Conservation (phyloP, 192 early-diverging fungal genomes). For the Diversispora epigaea region DNA sequence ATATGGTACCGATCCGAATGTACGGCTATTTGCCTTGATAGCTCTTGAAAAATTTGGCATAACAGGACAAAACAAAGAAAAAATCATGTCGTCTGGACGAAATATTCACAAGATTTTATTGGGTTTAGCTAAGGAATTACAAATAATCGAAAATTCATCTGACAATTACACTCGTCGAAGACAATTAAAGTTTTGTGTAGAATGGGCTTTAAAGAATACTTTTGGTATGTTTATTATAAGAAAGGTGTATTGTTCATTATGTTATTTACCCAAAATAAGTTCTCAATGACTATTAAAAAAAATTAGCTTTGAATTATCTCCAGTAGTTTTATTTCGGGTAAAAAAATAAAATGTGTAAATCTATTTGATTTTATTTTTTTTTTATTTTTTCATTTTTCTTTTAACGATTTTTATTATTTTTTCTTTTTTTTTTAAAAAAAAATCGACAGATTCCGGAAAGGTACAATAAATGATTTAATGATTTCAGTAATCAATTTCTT, state of each 20-base stretch:
- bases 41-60: constrained; percentile 59
- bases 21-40: constrained; percentile 53
- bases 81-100: constrained; percentile 36
- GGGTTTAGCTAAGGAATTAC: constrained; percentile 34
- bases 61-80: constrained; percentile 47
- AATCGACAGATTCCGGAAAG: not conserved
- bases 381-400: not conserved
- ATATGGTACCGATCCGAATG: constrained; percentile 42
- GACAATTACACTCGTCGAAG: constrained; percentile 37
- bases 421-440: constrained; percentile 9
- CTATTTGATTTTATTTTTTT: not conserved
- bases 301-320: too few relatives aligned
- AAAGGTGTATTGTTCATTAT: not conserved
- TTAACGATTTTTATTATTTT: not conserved
- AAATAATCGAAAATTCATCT: constrained; percentile 30
- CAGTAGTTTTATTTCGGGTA: too few relatives aligned
- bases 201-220: constrained; percentile 52
- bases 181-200: constrained; percentile 52
- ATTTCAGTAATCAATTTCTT: not conserved
- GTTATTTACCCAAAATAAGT: too few relatives aligned
- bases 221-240: constrained; percentile 39
- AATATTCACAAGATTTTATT: constrained; percentile 34
- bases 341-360: too few relatives aligned
- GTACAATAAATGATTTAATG: not conserved
- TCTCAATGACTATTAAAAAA: too few relatives aligned